phyloP scores from a whole-genome alignment of 805 yeast genomes.

The Yamadazyma laniorum region DNA sequence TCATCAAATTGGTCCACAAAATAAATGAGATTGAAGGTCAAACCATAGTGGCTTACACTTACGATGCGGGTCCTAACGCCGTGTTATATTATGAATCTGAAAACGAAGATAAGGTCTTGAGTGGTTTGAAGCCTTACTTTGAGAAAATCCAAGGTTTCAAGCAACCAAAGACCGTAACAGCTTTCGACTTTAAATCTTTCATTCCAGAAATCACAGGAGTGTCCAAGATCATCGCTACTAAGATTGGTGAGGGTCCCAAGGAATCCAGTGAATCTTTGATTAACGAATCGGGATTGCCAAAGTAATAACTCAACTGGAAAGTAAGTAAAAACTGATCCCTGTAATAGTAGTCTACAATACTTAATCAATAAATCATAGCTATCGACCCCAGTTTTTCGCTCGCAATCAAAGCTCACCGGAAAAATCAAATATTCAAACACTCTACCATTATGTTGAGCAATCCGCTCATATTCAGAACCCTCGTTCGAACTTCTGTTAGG shows the following conservation, averaged over 20 bases:
- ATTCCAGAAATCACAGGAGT: slow-evolving; percentile 67
- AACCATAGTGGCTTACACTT: slow-evolving; percentile 90
- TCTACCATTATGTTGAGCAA: neutral
- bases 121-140: slow-evolving; percentile 63
- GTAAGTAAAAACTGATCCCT: slow-evolving; percentile 7
- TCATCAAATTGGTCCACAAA: slow-evolving; percentile 73
- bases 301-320: slow-evolving; percentile 15
- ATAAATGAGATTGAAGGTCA: slow-evolving; percentile 68
- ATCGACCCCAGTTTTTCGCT: too few relatives aligned
- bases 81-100: slow-evolving; percentile 83
- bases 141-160: slow-evolving; percentile 70
- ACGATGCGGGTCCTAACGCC: slow-evolving; percentile 99
- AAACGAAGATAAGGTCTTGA: slow-evolving; percentile 72
- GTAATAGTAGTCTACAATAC: neutral
- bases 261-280: slow-evolving; percentile 55
- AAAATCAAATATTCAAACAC: too few relatives aligned
- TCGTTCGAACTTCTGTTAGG: neutral
- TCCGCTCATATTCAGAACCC: neutral
- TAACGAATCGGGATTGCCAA: slow-evolving; percentile 61
- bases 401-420: too few relatives aligned
- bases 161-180: slow-evolving; percentile 19
- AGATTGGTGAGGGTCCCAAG: slow-evolving; percentile 87
- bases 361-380: too few relatives aligned
- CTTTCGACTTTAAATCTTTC: slow-evolving; percentile 34
- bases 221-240: slow-evolving; percentile 77